Evolutionary conservation across 176 grass and related monocot genomes (phyloP), one percentile per base, ranked within the genome.

Genomic region (Cenchrus purpureus): DNA sequence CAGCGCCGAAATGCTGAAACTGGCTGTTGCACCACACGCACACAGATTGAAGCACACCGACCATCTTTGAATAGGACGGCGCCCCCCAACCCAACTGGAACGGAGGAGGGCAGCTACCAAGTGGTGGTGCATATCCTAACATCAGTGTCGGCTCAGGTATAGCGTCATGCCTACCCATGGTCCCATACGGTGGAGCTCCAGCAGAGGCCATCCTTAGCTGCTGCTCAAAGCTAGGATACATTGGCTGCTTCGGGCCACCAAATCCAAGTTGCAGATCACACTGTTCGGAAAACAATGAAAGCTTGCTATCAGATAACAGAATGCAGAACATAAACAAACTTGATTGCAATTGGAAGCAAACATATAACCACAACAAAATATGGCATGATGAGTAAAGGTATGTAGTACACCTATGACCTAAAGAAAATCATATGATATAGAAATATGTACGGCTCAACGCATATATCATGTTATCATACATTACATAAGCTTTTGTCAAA

Each of bases 51-150:
- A 86, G 60, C 52, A 88, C 71, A 3, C 71, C 77, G 12, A 78
- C 81, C 76, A 89, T 91, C 76, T 90, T 95, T 3, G 91, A 71
- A 59, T 84, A 81, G 10, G 91, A 70, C 15, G 89, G 40, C 16
- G 77, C 94, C 93, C 97, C 94, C 93, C 97, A 99, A 34, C 88
- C 94, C 85, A 96, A 60, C 65, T 96, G 91, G 83, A 91, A 85
- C 11, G 85, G 79, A n/a, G 91, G 65, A 17, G 90, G 87, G 68
- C 88, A 91, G 68, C 74, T 85, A 15, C 87, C 83, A 3, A 93
- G 71, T 69, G 86, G 87, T 69, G 91, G 73, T 0, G 78, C 66
- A 84, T 96, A 96, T 65, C 90, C 91, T 58, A 94, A 79, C 88
- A 88, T 91, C 81, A 91, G 70, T 5, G 93, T 84, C 69, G 92